Percentiles rank a stretch among this genome's conserved stretches.
These are phyloP conservation scores for Furcasterigmium furcatum DNA, from an alignment of 2,329 filamentous ascomycete genomes.

Conservation along the genomic window DNA sequence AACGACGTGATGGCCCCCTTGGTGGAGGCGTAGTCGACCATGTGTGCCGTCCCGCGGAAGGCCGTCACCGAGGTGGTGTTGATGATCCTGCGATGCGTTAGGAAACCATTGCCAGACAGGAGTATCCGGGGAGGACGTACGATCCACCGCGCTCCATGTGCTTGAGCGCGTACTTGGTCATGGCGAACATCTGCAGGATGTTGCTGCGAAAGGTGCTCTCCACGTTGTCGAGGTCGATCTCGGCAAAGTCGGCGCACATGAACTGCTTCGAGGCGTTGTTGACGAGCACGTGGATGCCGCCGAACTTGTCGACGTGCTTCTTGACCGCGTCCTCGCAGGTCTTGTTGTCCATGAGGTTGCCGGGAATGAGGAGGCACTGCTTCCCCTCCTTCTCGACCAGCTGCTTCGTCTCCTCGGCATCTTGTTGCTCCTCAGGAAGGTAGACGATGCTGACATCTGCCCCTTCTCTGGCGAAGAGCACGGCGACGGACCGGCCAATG, in stretches of 20 bases:
- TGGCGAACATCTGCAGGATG: constrained; percentile 55
- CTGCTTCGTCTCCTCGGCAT: constrained; percentile 50
- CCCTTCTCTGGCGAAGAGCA: constrained; percentile 55
- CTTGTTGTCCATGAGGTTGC: constrained; percentile 45
- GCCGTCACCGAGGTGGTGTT: constrained; percentile 53
- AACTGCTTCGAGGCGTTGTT: constrained; percentile 59
- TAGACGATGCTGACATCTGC: constrained; percentile 54
- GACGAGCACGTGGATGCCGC: constrained; percentile 46
- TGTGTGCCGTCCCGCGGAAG: constrained; percentile 45
- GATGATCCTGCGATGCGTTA: constrained; percentile 40
- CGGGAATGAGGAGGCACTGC: constrained; percentile 42
- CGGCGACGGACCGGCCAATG: constrained; percentile 51
- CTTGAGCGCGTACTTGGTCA: constrained; percentile 53
- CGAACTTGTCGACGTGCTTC: constrained; percentile 45
- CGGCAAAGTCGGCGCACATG: constrained; percentile 46
- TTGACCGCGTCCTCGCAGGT: constrained; percentile 49
- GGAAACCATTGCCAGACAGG: background rate
- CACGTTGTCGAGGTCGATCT: constrained; percentile 52
- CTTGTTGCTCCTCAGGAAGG: constrained; percentile 51
- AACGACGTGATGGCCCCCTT: constrained; percentile 58
- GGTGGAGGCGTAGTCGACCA: constrained; percentile 54
- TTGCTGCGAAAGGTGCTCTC: constrained; percentile 56
- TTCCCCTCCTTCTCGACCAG: constrained; percentile 47
- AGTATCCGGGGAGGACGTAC: constrained; percentile 21
- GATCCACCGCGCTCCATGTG: constrained; percentile 49